Conservation (phyloP, 176 grass and related monocot species). For the Aegilops speltoides region DNA sequence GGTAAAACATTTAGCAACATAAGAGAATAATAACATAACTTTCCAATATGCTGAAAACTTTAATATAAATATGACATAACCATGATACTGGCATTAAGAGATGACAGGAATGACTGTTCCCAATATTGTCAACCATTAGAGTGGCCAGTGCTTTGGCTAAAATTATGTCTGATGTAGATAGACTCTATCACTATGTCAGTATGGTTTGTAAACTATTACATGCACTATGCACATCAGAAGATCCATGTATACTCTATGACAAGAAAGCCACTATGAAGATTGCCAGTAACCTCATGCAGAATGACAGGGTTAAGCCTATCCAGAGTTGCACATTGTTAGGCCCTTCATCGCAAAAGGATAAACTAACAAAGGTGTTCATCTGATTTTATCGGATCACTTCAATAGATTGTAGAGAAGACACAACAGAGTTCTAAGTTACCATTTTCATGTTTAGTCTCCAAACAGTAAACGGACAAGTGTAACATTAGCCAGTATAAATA, state of each 20-base stretch:
- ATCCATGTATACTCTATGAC: background rate
- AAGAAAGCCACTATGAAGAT: background rate
- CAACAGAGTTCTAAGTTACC: background rate
- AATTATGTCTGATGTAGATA: background rate
- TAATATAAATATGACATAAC: background rate
- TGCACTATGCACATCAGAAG: background rate
- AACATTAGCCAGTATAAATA: background rate
- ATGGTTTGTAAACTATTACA: constrained; percentile 16
- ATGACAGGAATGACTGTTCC: constrained; percentile 13
- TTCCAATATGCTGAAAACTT: constrained; percentile 3
- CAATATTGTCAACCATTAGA: background rate
- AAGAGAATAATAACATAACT: background rate
- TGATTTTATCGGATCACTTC: background rate
- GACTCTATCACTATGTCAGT: background rate
- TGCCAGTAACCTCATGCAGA: background rate
- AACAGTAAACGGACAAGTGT: background rate
- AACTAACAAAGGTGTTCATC: background rate
- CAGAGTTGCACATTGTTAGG: constrained; percentile 5
- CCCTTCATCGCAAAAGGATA: background rate
- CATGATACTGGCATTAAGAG: background rate
- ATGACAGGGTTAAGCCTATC: background rate
- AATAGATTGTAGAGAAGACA: background rate
- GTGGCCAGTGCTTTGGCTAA: background rate
- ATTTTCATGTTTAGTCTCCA: constrained; percentile 7
- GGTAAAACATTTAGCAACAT: constrained; percentile 19